Evolutionary conservation across 2,329 filamentous ascomycete species (phyloP), one percentile per base, ranked within the genome.

Genomic region (Phoma sp.): DNA sequence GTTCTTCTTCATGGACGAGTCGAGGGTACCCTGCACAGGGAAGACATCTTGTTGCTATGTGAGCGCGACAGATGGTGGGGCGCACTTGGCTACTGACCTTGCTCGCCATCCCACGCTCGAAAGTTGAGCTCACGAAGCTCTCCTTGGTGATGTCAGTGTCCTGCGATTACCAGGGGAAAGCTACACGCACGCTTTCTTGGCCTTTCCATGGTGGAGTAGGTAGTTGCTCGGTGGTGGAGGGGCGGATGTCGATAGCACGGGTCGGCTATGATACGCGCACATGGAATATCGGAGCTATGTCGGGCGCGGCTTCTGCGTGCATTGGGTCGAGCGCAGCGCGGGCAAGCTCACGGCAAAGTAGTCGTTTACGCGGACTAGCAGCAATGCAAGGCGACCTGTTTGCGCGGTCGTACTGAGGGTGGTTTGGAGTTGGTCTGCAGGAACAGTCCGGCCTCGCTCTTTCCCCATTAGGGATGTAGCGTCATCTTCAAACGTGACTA

Each of bases 1-100:
- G 70, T 98, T 98, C 82, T 97, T 98, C 80, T 96, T 97, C 76
- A 98, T 83, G 46, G 93, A 95, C 47, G 94, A 96, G 77, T 98
- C 94, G 71, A 98, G 88, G 27, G 90, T 89, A 71, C 85, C 84
- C 75, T 86, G 88, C 65, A 95, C 87, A 49, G 85, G 78, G 71
- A 96, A 92, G 60, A 96, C 80, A 80, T 91, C 92, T 96, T 64
- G 31, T 40, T 46, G 50, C 41, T 59, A 64, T 66, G 51, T 73
- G 43, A 70, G 58, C 53, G 51, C 15, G 43, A 17, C 44, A 48
- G 27, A 33, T 47, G 31, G 52, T 53, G 43, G 51, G 43, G 31
- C 22, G 55, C 61, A 41, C 47, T 55, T 48, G 39, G 56, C 43
- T 59, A 61, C 55, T 73, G 63, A 96, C 94, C 91, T 82, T 85